Base-by-base conservation (phyloP, 345 rosid species). In the Populus davidiana region DNA sequence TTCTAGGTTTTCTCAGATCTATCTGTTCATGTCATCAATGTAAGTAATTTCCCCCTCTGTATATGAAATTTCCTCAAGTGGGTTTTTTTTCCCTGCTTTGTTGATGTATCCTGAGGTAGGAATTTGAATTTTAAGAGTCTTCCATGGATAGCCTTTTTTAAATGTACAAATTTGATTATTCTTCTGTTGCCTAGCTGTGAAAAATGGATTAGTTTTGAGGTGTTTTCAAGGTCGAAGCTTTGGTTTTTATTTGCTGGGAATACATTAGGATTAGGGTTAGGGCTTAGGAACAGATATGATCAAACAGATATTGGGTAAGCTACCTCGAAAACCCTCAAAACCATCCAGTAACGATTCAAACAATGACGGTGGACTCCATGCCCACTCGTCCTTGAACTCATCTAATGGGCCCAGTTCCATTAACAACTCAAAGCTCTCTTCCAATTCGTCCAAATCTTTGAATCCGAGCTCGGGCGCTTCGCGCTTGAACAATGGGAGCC, bases 281-380 rank as follows among this genome's bases (percentile, higher is more conserved):
- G 77, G 73, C 44, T n/a, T 29, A 33, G 44, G 20, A 21, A 80
- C 79, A 81, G 86, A 84, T 75, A 92, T 92, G 97, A 88, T 92
- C 84, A 92, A 87, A 80, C 94, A 92, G 85, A 92, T 92, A 86
- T 79, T 90, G 70, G 92, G 94, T 50, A 89, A 90, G 84, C 78
- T 92, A 69, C 97, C 94, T 50, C 77, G 89, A 41, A 92, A 92
- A 76, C 91, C 92, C 43, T 88, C 94, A 27, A 92, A 90, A 76
- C 85, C 97, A 14, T 88, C 86, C 18, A 76, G 79, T 21, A 81
- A 78, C 81, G 92, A 89, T 62, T 83, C 89, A 2, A 84, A 79
- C 71, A 82, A 85, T 70, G 96, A 85, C 35, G 85, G 83, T 71
- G 91, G 77, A 21, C 81, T 77, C 80, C 84, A 88, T 77, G 82